Evolutionary conservation across 163 green algal species (phyloP).

Genomic region (Scenedesmus sp.): DNA sequence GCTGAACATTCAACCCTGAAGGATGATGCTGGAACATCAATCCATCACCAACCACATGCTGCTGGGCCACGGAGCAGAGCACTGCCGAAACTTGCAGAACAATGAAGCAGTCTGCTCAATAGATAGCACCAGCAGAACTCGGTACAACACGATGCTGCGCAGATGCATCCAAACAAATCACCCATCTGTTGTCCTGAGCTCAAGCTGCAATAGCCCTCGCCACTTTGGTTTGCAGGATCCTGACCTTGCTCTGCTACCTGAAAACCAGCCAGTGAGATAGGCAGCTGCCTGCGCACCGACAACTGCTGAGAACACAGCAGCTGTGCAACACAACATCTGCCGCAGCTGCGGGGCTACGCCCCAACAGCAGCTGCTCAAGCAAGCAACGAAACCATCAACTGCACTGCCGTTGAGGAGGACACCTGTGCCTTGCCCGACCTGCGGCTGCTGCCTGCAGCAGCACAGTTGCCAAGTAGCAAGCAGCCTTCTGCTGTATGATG

Average conservation of each 20-base stretch:
- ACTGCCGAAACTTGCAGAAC: no score
- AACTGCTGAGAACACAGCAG: background rate
- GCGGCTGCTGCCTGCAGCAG: background rate
- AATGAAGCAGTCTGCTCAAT: background rate
- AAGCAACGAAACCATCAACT: background rate
- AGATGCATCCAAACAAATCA: background rate
- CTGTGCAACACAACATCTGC: background rate
- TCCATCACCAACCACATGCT: background rate
- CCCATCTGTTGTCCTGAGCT: no score
- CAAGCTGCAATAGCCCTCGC: background rate
- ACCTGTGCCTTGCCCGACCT: background rate
- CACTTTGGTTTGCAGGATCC: background rate
- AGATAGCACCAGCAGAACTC: background rate
- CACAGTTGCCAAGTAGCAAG: background rate
- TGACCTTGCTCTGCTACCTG: background rate
- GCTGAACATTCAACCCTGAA: background rate
- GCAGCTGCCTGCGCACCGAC: background rate
- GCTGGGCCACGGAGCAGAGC: no score
- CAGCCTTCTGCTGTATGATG: background rate
- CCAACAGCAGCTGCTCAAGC: background rate
- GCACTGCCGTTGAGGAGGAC: background rate
- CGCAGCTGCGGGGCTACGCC: background rate
- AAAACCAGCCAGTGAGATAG: background rate
- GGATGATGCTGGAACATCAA: background rate
- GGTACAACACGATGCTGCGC: background rate